Base-by-base conservation (phyloP, 306 rosid genomes). In the Prunus armeniaca region DNA sequence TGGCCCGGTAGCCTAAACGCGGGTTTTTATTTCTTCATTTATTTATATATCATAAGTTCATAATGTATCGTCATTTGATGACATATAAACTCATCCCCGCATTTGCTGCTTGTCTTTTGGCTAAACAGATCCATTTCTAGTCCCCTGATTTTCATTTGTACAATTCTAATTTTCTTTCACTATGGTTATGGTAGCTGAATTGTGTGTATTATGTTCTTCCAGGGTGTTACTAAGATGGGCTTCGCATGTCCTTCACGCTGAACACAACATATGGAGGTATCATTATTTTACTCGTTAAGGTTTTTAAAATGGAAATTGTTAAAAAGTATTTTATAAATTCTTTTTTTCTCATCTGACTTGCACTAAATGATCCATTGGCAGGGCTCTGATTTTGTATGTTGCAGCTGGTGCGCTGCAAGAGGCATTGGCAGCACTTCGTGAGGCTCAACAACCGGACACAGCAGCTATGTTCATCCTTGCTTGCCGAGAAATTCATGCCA, bases 211-310 rank as follows among this genome's bases (percentile, higher is more conserved):
- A 60, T 83, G 80, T 84, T 73, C 81, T 75, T 76, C 61, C 88
- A 96, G 99, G 82, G 98, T 96, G 81, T 87, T 96, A 87, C 92
- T 84, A 80, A 92, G 99, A 78, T 96, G 99, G 98, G 98, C 98
- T 67, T 88, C 84, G 69, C 86, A 96, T 69, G 81, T 91, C 71
- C 89, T 87, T 76, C 91, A 56, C 27, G 50, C 62, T 62, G 99
- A 96, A 82, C 96, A 92, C 80, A 89, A 88, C 87, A 86, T 96
- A 82, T 96, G 99, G 99, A 91, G 98, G 98, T 95, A 85, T 18
- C 34, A 66, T 61, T n/a, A 24, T 78, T 38, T 76, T 79, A 61
- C 71, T 76, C 55, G 57, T 67, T 71, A 41, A 24, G 27, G 50
- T 72, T 65, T 57, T 34, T 51, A 38, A 7, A 38, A 38, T 38